phyloP scores from a whole-genome alignment of 2,329 filamentous ascomycete genomes.

The Meredithiella fracta region DNA sequence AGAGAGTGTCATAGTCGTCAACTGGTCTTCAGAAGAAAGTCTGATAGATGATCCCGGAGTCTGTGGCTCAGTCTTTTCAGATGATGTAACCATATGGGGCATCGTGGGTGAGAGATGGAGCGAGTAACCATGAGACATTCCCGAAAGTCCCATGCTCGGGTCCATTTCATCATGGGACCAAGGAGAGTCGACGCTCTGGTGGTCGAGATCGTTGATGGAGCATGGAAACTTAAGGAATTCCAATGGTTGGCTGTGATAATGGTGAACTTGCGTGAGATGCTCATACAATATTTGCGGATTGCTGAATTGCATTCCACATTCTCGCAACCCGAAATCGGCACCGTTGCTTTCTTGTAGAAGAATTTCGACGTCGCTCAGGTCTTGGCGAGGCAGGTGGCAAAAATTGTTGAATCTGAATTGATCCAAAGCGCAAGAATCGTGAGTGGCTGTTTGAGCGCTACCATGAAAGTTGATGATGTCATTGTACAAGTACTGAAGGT shows the following conservation, averaged over 20 bases:
- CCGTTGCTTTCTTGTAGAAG: conserved; percentile 9
- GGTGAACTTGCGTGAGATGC: conserved; percentile 14
- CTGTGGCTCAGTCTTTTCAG: neutral
- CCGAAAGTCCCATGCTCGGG: neutral
- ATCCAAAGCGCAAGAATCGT: conserved; percentile 13
- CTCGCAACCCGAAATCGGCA: conserved; percentile 7
- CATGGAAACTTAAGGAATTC: conserved; percentile 11
- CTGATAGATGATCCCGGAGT: conserved; percentile 1
- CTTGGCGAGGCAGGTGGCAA: conserved; percentile 16
- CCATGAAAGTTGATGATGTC: conserved; percentile 14
- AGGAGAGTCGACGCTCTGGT: conserved; percentile 2
- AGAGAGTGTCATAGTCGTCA: neutral
- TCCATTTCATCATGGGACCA: conserved; percentile 9
- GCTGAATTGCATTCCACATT: conserved; percentile 15
- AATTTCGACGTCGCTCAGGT: conserved; percentile 13
- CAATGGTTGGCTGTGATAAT: conserved; percentile 8
- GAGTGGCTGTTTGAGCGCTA: conserved; percentile 7
- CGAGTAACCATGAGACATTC: neutral
- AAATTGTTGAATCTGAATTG: conserved; percentile 13
- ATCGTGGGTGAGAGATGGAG: neutral
- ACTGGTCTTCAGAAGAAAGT: neutral
- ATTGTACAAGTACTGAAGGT: conserved; percentile 8
- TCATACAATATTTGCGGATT: conserved; percentile 12
- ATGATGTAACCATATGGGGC: neutral
- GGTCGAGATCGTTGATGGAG: conserved; percentile 11